Evolutionary conservation across 805 yeast genomes (phyloP).

Genomic region (Zygosaccharomyces kombuchaensis): DNA sequence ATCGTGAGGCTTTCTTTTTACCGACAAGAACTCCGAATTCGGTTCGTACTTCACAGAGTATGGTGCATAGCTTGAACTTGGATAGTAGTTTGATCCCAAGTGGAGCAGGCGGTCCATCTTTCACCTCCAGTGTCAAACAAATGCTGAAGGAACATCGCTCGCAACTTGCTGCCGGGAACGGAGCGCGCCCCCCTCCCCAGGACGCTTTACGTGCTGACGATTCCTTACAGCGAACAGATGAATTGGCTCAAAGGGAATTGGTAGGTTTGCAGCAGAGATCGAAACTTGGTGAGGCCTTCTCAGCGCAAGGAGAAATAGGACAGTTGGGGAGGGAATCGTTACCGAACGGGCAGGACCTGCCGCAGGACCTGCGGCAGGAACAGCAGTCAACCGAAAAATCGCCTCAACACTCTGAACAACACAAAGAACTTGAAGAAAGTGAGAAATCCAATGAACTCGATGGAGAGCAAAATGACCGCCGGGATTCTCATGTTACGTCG

Average conservation of each 20-base stretch:
- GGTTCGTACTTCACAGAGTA: neutral
- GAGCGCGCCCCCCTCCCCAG: neutral
- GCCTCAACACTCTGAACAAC: too few relatives aligned
- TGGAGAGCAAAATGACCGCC: too few relatives aligned
- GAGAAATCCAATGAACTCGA: too few relatives aligned
- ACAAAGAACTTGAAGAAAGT: too few relatives aligned
- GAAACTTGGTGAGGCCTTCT: neutral
- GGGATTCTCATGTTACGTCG: too few relatives aligned
- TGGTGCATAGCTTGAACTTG: neutral
- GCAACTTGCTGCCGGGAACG: neutral
- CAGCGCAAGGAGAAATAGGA: too few relatives aligned
- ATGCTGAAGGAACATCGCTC: slow-evolving; percentile 4
- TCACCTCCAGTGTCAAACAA: slow-evolving; percentile 1
- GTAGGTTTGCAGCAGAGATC: neutral
- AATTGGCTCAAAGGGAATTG: neutral
- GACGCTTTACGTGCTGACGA: neutral
- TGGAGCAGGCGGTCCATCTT: neutral
- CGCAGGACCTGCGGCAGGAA: neutral
- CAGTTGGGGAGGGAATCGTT: neutral
- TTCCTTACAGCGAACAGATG: neutral
- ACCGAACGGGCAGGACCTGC: neutral
- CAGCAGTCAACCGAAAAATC: too few relatives aligned
- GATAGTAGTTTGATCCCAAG: neutral
- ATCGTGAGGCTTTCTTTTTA: slow-evolving; percentile 1
- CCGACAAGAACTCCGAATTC: slow-evolving; percentile 3